Base-by-base conservation (phyloP, 805 yeast genomes). In the Starmerella tilneyi region DNA sequence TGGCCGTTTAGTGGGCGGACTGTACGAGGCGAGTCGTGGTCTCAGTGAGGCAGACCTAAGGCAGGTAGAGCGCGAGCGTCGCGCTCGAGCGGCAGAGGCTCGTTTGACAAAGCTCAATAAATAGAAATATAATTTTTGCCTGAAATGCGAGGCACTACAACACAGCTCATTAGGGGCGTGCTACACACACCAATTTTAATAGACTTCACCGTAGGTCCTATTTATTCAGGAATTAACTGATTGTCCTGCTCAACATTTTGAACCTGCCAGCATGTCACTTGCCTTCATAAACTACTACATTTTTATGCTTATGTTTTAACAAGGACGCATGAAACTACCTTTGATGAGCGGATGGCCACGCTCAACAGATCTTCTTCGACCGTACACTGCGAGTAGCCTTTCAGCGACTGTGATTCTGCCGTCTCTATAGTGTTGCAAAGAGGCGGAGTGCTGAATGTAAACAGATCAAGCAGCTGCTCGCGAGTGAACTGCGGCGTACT, bases 11-110 rank as follows among this genome's bases (percentile, higher is more conserved):
- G 27, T 57, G 43, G 42, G 59, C 36, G 53, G 53, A 17, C 41
- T 40, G 11, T 48, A 49, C 23, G 47, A 49, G 19, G 55, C 47
- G 22, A 55, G 40, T 17, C 44, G 73, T 35, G 79, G 86, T 0
- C 67, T 89, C 44, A 72, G 77, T 7, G 85, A 79, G 1, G 84
- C 78, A 21, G 96, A 88, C 52, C 73, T 76, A 56, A 70, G 72
- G 72, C 73, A 79, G 56, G 65, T 92, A 17, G 86, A 88, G 82
- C 75, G 98, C 49, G 98, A 92, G 57, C 88, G 88, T 58, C 71
- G 97, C 44, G 96, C 96, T 0, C 73, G 97, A 45, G 98, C 98
- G 0, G 96, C 94, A 0, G 97, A 92, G 61, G 94, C 89, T 0
- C 71, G 98, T 54, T 56, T 84, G 56, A 70, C 66, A 44, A 63